Conservation (phyloP, 1,284 basidiomycete species). For the Ceratobasidium papillatum region DNA sequence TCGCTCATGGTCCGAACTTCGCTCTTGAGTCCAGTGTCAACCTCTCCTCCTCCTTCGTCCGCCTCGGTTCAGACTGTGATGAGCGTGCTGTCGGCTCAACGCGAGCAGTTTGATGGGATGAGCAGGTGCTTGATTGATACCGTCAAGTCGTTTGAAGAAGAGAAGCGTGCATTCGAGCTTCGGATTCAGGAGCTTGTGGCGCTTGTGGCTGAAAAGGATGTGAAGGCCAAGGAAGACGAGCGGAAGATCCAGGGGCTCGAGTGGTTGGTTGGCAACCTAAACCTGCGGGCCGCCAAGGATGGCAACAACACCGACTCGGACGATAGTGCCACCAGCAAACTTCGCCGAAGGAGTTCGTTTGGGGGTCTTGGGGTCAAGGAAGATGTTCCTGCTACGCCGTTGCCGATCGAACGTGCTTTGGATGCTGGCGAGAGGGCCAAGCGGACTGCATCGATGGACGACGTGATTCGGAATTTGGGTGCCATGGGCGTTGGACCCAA, state of each 20-base stretch:
- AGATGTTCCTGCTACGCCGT: constrained; percentile 8
- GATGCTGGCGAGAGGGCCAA: constrained; percentile 18
- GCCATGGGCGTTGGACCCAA: not conserved
- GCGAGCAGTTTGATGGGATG: constrained; percentile 34
- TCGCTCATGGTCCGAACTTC: constrained; percentile 23
- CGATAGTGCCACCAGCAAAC: not conserved
- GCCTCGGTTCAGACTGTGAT: not conserved
- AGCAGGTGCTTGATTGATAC: constrained; percentile 19
- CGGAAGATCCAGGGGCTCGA: constrained; percentile 36
- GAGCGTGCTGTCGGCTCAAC: constrained; percentile 4
- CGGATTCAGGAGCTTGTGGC: constrained; percentile 30
- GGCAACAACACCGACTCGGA: constrained; percentile 1
- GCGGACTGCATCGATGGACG: constrained; percentile 30
- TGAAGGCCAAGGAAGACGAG: constrained; percentile 37
- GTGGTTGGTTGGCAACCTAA: constrained; percentile 34
- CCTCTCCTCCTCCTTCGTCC: constrained; percentile 2
- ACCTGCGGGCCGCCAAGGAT: constrained; percentile 11
- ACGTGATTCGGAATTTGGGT: constrained; percentile 22
- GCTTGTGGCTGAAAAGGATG: constrained; percentile 30
- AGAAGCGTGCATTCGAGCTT: constrained; percentile 30
- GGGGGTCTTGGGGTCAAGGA: constrained; percentile 17
- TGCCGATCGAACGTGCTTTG: constrained; percentile 18
- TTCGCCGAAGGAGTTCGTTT: constrained; percentile 15
- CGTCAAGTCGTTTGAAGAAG: constrained; percentile 29
- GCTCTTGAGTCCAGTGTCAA: not conserved